phyloP scores from a whole-genome alignment of 2,329 filamentous ascomycete genomes.

The Leptosphaerulina australis region DNA sequence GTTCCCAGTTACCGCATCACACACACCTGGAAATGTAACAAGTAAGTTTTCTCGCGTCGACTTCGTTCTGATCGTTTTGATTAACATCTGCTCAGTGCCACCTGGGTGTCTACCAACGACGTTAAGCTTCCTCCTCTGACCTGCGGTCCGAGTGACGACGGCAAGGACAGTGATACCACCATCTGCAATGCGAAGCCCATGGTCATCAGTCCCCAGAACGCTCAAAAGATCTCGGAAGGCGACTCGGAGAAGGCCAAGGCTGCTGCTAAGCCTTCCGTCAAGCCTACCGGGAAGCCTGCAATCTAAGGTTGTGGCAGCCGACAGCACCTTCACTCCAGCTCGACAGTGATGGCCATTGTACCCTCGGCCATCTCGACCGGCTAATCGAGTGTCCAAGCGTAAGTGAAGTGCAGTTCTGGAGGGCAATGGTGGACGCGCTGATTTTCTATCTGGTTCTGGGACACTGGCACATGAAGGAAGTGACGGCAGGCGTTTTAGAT shows the following conservation, averaged over 20 bases:
- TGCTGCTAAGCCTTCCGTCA: background rate
- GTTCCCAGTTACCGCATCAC: slow-evolving; percentile 33
- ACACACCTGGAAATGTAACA: slow-evolving; percentile 38
- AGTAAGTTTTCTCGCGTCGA: slow-evolving; percentile 25
- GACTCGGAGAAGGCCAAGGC: slow-evolving; percentile 3
- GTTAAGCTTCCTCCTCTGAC: slow-evolving; percentile 19
- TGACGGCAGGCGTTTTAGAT: background rate
- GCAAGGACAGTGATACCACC: slow-evolving; percentile 3
- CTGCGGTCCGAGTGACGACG: slow-evolving; percentile 14
- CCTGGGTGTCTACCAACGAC: slow-evolving; percentile 31
- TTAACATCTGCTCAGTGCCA: slow-evolving; percentile 12
- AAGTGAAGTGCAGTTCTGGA: background rate
- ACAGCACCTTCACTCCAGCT: background rate
- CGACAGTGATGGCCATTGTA: background rate
- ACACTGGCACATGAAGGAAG: background rate
- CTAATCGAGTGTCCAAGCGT: background rate
- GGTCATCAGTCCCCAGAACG: slow-evolving; percentile 30
- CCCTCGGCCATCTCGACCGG: background rate
- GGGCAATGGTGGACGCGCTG: background rate
- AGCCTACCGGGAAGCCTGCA: background rate
- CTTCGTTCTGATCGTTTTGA: background rate
- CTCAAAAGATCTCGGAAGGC: slow-evolving; percentile 20
- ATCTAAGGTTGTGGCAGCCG: too few species aligned
- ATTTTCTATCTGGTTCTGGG: background rate
- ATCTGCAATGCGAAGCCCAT: slow-evolving; percentile 17